These are phyloP conservation scores for Saprolegnia parasitica DNA, from an alignment of 352 stramenopile genomes.

Conservation along the genomic window DNA sequence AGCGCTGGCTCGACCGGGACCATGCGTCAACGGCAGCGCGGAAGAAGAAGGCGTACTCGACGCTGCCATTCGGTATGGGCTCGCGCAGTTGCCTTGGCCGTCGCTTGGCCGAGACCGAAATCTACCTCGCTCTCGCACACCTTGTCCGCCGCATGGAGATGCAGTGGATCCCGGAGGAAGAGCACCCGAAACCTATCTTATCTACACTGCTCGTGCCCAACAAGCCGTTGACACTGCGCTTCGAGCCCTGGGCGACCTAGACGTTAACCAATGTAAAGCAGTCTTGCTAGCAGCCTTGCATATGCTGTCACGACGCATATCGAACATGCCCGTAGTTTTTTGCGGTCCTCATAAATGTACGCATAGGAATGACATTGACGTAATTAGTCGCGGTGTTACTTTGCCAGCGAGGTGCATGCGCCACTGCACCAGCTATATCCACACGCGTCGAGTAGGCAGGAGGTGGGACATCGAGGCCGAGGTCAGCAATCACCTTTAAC, in stretches of 20 bases:
- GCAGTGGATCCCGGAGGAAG: neutral
- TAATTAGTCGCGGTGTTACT: too few species aligned
- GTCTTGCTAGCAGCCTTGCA: too few species aligned
- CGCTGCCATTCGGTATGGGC: neutral
- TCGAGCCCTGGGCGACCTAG: neutral
- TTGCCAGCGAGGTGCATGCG: too few species aligned
- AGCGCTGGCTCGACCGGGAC: conserved; percentile 1
- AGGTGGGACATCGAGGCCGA: too few species aligned
- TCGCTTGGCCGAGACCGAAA: conserved; percentile 9
- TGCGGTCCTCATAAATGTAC: too few species aligned
- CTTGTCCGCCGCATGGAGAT: neutral
- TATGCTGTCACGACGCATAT: too few species aligned
- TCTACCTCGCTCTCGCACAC: neutral
- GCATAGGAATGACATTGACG: too few species aligned
- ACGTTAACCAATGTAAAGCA: too few species aligned
- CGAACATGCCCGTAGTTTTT: too few species aligned
- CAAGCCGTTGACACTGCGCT: neutral
- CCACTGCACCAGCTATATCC: too few species aligned
- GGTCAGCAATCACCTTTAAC: too few species aligned
- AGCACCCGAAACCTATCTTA: neutral
- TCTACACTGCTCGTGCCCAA: neutral
- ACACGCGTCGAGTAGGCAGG: too few species aligned
- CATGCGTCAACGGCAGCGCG: neutral
- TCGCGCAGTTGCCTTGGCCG: neutral
- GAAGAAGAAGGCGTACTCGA: neutral